Percentiles rank a stretch among this genome's conserved stretches.
Evolutionary conservation across 345 rosid genomes (phyloP).

Genomic region (Pistacia atlantica): DNA sequence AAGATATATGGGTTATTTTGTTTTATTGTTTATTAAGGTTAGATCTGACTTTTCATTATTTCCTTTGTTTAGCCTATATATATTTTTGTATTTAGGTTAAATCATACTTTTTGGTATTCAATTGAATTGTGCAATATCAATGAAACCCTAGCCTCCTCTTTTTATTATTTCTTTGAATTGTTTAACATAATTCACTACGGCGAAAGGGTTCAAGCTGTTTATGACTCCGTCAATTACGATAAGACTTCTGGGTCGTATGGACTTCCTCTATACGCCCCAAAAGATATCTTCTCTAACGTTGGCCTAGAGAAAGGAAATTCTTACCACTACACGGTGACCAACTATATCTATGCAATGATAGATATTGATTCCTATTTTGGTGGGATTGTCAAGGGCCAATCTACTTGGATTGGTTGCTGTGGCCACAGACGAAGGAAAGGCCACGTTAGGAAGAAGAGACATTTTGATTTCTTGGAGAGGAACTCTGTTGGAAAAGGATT

Average conservation of each 20-base stretch:
- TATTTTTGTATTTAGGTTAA: too few species aligned
- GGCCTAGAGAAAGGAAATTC: slow-evolving; percentile 42
- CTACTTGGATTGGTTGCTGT: slow-evolving; percentile 41
- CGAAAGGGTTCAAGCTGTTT: slow-evolving; percentile 38
- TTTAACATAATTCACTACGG: slow-evolving; percentile 57
- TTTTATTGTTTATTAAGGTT: too few species aligned
- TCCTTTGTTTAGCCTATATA: too few species aligned
- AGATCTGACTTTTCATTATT: too few species aligned
- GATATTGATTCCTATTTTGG: neutral
- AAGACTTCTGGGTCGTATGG: slow-evolving; percentile 29
- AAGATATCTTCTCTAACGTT: slow-evolving; percentile 35
- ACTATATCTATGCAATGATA: slow-evolving; percentile 37
- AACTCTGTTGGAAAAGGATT: neutral
- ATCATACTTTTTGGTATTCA: too few species aligned
- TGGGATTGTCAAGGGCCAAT: slow-evolving; percentile 12
- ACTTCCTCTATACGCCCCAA: slow-evolving; percentile 30
- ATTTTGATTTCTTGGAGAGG: slow-evolving; percentile 41
- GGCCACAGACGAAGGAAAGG: neutral
- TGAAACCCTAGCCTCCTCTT: too few species aligned
- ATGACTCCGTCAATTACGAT: slow-evolving; percentile 35
- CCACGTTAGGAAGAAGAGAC: slow-evolving; percentile 35
- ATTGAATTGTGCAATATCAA: too few species aligned
- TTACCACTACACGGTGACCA: slow-evolving; percentile 39
- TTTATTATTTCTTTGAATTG: too few species aligned
- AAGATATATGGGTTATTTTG: too few species aligned